Evolutionary conservation across 345 rosid genomes (phyloP), one percentile per base, ranked within the genome.

Genomic region (Populus euphratica): DNA sequence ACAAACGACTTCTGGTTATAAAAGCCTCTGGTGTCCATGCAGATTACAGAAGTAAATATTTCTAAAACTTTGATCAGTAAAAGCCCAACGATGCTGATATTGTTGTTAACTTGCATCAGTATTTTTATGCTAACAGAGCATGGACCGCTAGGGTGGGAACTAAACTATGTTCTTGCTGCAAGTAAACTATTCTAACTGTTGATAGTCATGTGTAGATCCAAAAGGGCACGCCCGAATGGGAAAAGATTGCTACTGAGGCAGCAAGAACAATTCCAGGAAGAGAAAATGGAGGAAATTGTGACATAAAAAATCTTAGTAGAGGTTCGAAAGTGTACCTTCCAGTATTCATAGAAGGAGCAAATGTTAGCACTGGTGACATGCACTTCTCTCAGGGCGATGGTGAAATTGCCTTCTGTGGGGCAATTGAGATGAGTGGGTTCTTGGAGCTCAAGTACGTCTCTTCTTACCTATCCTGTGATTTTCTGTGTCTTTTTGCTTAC

Each of bases 351-450:
- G 99, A 93, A 56, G 98, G 97, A 31, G 99, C 98, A 43, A 93
- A 93, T 72, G 83, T 95, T 72, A 95, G 98, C 68, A 91, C 97
- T 0, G 98, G 99, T 17, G 98, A 95, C 56, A 95, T 95, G 99
- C 99, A 95, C 81, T 95, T 93, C 73, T 95, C 99, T 13, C 96
- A 93, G 87, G 99, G 98, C 20, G 99, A 93, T 79, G 99, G 98
- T 66, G 99, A 95, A 84, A 83, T 95, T 76, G 81, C 99, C 4
- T 90, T 95, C 89, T 95, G 99, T 1, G 98, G 99, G 1, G 99
- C 98, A 63, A 95, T 95, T 5, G 97, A 95, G 85, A 90, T 90
- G 96, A 95, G 98, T 73, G 98, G 99, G 20, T 95, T 91, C 70
- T 85, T 95, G 62, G 94, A 86, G 82, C 97, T 93, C 83, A 93